Conservation (phyloP, 345 rosid species). For the Luvunga scandens region DNA sequence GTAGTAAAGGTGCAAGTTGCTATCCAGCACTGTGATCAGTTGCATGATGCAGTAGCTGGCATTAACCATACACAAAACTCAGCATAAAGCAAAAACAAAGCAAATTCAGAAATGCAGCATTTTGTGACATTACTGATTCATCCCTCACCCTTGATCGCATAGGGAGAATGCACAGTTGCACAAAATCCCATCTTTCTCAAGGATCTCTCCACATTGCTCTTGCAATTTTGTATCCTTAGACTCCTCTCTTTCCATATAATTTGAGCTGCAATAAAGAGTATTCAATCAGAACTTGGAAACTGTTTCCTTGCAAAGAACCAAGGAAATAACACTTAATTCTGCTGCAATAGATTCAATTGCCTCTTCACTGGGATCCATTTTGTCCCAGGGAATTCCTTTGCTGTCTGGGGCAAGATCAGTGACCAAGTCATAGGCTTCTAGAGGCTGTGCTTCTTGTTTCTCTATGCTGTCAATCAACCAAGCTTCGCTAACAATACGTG, state of each 20-base stretch:
- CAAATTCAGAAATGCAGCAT: not conserved
- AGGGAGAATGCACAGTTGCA: constrained; percentile 73
- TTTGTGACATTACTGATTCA: constrained; percentile 48
- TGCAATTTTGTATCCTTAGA: constrained; percentile 53
- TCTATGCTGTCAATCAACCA: constrained; percentile 76
- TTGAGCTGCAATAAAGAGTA: constrained; percentile 46
- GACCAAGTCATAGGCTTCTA: constrained; percentile 57
- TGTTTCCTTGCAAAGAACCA: not conserved
- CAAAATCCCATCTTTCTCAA: constrained; percentile 64
- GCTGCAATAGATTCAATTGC: constrained; percentile 54
- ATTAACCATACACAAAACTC: not conserved
- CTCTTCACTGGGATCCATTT: constrained; percentile 58
- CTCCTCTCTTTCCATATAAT: constrained; percentile 65
- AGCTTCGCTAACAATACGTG: constrained; percentile 58
- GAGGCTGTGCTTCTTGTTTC: constrained; percentile 64
- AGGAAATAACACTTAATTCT: constrained; percentile 25
- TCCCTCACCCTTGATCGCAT: constrained; percentile 60
- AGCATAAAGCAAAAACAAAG: not conserved
- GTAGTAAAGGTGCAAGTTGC: constrained; percentile 58
- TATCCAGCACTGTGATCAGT: constrained; percentile 51
- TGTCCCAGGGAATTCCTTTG: constrained; percentile 70
- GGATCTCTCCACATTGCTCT: constrained; percentile 55
- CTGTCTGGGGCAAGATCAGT: constrained; percentile 61
- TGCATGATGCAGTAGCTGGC: constrained; percentile 70
- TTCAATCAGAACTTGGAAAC: not conserved